These are phyloP conservation scores for Hawksworthiomyces lignivorus DNA, from an alignment of 2,329 filamentous ascomycete genomes.

Conservation along the genomic window DNA sequence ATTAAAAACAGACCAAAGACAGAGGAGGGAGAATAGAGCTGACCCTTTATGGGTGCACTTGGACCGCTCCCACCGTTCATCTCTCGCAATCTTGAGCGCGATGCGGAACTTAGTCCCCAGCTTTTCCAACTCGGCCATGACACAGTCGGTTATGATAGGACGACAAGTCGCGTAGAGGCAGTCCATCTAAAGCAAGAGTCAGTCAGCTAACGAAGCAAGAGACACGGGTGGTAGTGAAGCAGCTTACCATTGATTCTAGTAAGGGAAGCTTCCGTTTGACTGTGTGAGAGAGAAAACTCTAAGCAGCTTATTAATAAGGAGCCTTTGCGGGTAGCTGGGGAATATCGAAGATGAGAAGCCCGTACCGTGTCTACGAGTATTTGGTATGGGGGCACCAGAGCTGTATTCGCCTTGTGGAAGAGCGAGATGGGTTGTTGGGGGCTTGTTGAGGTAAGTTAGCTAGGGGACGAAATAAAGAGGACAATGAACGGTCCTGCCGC, in stretches of 20 bases:
- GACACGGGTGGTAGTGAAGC: conserved; percentile 40
- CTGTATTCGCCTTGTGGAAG: conserved; percentile 19
- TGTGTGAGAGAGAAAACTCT: conserved; percentile 81
- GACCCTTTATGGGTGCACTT: conserved; percentile 82
- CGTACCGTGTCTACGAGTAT: conserved; percentile 19
- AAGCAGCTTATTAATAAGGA: neutral
- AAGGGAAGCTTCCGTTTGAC: conserved; percentile 82
- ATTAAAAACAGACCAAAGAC: neutral
- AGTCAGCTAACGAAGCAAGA: neutral
- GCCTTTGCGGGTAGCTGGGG: too few relatives aligned
- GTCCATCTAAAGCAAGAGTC: conserved; percentile 62
- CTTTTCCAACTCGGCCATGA: conserved; percentile 80
- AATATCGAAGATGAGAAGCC: neutral
- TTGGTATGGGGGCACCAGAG: conserved; percentile 18
- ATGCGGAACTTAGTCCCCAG: conserved; percentile 83
- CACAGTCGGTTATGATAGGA: conserved; percentile 72
- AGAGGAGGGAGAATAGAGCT: conserved; percentile 1
- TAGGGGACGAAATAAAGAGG: neutral
- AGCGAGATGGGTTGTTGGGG: conserved; percentile 18
- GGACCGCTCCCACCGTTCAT: conserved; percentile 79
- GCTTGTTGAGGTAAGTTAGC: conserved; percentile 3
- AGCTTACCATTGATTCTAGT: conserved; percentile 65
- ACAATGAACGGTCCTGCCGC: neutral
- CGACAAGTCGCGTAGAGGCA: conserved; percentile 86
- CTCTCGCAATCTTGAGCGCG: conserved; percentile 75